Evolutionary conservation across 1,284 basidiomycete genomes (phyloP), one percentile per base, ranked within the genome.

Genomic region (Apiotrichum domesticum): DNA sequence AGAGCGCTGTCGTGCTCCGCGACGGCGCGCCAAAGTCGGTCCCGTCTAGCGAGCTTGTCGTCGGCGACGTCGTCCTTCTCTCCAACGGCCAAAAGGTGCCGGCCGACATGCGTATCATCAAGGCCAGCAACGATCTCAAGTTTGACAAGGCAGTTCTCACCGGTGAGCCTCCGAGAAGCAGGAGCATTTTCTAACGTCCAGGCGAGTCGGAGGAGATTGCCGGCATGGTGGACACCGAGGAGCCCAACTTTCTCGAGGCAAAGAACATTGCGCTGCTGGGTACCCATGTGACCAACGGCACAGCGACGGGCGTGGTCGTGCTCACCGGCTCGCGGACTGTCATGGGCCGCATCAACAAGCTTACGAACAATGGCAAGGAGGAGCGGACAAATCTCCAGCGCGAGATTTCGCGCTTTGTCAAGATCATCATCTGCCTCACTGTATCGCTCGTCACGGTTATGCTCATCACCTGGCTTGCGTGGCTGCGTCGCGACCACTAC

Each of bases 111-210:
- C 80, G 79, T 66, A 69, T 84, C 51, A 79, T 84, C 46, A 66
- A 75, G 29, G 70, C 75, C 11, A 78, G 77, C 15, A 74, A 76
- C 9, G 84, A 86, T 61, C 73, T 84, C 56, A 79, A 80, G 46
- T 81, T 86, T 51, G 84, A 86, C 64, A 79, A 83, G 33, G 80
- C 83, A 3, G 79, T 86, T n/a, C 76, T 86, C 43, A 86, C 85
- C 33, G 55, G 55, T 56, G 39, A 14, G 55, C 47, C 8, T 51
- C 3, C 21, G 21, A 21, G 21, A 21, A 21, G 21, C 21, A 13
- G 9, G 4, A 11, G n/a, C 35, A 11, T 35, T 3, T 10, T 10
- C 32, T 11, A 40, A 21, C n/a, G 29, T 44, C 4, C 45, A 0
- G 85, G 85, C 35, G 81, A 83, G 72, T 68, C 77, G 33, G 81